Percentiles rank a stretch among this genome's conserved stretches.
Conservation (phyloP, 2,329 filamentous ascomycete genomes). For the Erysiphe pisi region DNA sequence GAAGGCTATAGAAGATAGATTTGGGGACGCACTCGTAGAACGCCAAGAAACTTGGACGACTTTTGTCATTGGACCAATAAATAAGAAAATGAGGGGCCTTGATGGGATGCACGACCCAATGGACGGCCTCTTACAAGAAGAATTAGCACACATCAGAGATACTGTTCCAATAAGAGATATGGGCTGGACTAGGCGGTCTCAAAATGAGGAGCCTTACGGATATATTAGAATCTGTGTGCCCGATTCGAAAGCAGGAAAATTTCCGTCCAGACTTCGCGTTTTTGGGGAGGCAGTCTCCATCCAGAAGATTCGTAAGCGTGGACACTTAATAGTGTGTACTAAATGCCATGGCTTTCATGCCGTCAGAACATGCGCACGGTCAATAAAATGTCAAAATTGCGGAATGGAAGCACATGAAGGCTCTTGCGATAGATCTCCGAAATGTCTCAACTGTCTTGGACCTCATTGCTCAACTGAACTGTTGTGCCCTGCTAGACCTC, state of each 20-base stretch:
- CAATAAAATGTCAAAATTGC: neutral
- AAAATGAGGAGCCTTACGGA: too few species aligned
- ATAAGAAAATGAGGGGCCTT: neutral
- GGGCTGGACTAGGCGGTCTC: neutral
- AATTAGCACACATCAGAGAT: neutral
- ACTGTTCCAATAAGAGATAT: neutral
- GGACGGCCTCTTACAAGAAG: conserved; percentile 3
- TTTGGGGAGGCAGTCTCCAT: conserved; percentile 18
- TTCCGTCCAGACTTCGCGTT: neutral
- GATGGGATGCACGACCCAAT: conserved; percentile 25
- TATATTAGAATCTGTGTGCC: too few species aligned
- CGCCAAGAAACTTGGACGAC: conserved; percentile 20
- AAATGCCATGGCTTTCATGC: conserved; percentile 16
- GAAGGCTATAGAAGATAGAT: neutral
- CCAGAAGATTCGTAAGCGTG: neutral
- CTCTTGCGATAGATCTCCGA: neutral
- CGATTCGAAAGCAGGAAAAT: too few species aligned
- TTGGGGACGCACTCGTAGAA: conserved; percentile 22
- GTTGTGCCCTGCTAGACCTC: neutral
- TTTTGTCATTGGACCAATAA: conserved; percentile 19
- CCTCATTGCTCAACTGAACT: neutral
- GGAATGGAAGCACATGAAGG: neutral
- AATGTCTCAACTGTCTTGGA: conserved; percentile 10
- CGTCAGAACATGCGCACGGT: conserved; percentile 1
- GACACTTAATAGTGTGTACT: neutral